Conservation (phyloP, 179 eudicot species). For the Patellifolia procumbens region DNA sequence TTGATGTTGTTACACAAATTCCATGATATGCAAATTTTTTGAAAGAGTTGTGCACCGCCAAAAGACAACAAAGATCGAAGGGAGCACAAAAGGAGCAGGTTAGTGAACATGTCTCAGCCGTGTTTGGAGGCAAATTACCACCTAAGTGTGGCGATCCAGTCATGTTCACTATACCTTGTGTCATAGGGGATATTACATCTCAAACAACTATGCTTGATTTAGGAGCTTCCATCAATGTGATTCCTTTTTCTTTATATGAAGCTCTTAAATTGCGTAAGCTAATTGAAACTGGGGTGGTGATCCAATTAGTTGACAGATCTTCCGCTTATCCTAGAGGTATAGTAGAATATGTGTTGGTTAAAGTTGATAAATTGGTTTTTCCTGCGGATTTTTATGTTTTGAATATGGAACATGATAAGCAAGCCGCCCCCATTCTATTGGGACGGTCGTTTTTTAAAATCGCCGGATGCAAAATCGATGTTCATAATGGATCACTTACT, state of each 20-base stretch:
- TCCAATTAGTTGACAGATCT: not conserved
- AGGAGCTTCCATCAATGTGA: not conserved
- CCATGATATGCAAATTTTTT: slow-evolving; percentile 7
- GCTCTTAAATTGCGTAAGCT: too few species aligned
- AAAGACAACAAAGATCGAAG: not conserved
- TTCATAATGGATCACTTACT: not conserved
- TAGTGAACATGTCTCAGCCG: not conserved
- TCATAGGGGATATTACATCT: not conserved
- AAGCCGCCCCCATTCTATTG: not conserved
- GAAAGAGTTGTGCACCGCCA: slow-evolving; percentile 2
- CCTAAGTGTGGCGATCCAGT: not conserved
- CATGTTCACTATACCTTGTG: slow-evolving; percentile 6
- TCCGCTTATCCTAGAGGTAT: not conserved
- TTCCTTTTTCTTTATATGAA: not conserved
- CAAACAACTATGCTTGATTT: not conserved
- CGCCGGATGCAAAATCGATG: not conserved
- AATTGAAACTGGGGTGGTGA: too few species aligned
- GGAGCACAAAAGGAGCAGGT: not conserved
- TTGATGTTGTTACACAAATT: not conserved
- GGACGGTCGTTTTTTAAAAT: not conserved
- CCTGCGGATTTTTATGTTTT: not conserved
- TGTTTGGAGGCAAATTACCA: not conserved
- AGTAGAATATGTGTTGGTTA: not conserved
- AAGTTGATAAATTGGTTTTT: not conserved
- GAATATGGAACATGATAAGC: not conserved